Evolutionary conservation across 2,329 filamentous ascomycete genomes (phyloP).

Genomic region (Diaporthe humulicola): DNA sequence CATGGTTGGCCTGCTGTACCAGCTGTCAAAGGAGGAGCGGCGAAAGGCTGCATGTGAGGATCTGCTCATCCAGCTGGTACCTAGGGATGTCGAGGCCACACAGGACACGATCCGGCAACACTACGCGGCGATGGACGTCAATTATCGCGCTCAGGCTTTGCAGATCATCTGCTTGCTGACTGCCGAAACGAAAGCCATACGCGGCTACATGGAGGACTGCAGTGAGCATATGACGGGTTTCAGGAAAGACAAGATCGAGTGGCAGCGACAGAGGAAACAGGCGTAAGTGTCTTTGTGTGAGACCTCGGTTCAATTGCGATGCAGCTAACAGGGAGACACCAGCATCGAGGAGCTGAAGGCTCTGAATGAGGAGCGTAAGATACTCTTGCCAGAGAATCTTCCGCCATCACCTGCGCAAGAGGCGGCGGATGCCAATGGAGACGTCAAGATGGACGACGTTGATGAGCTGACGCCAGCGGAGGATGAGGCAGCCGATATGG

Average conservation of each 20-base stretch:
- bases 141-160: slow-evolving; percentile 82
- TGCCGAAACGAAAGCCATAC: slow-evolving; percentile 86
- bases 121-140: slow-evolving; percentile 84
- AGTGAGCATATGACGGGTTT: slow-evolving; percentile 94
- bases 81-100: slow-evolving; percentile 80
- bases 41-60: slow-evolving; percentile 81
- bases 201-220: slow-evolving; percentile 91
- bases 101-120: slow-evolving; percentile 79
- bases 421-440: slow-evolving; percentile 63
- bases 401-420: slow-evolving; percentile 72
- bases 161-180: slow-evolving; percentile 90
- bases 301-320: not conserved
- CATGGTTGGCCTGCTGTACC: slow-evolving; percentile 86
- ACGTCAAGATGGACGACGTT: slow-evolving; percentile 72
- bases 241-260: slow-evolving; percentile 95
- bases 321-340: slow-evolving; percentile 46
- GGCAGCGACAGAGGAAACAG: slow-evolving; percentile 82
- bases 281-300: slow-evolving; percentile 62
- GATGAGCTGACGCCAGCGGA: slow-evolving; percentile 74
- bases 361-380: slow-evolving; percentile 80
- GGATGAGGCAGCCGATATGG: slow-evolving; percentile 75
- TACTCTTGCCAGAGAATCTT: slow-evolving; percentile 79
- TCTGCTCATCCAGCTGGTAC: slow-evolving; percentile 84
- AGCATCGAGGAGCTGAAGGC: slow-evolving; percentile 79
- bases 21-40: slow-evolving; percentile 82